phyloP scores from a whole-genome alignment of 2,329 filamentous ascomycete species.

The Phaeosphaeria sp. region DNA sequence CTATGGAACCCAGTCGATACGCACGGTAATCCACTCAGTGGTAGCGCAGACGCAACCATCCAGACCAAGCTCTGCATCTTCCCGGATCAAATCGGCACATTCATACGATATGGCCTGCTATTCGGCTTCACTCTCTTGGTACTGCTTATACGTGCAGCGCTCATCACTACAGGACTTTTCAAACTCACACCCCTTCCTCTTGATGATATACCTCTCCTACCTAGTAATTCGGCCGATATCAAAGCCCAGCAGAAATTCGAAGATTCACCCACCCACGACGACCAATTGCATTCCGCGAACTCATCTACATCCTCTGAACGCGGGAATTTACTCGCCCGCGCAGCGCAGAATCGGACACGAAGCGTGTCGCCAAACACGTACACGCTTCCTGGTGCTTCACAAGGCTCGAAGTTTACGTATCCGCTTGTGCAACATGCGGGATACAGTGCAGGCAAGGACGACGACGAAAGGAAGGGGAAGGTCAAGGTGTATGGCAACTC shows the following conservation, averaged over 20 bases:
- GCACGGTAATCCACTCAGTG: conserved; percentile 31
- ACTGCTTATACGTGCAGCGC: conserved; percentile 54
- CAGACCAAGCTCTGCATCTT: conserved; percentile 91
- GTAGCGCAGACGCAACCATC: conserved; percentile 64
- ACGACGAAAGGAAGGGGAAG: conserved; percentile 17
- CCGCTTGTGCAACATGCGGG: conserved; percentile 52
- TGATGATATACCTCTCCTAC: conserved; percentile 24
- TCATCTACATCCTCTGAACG: conserved; percentile 38
- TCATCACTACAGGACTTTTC: conserved; percentile 38
- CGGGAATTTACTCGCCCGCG: conserved; percentile 35
- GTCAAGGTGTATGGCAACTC: conserved; percentile 39
- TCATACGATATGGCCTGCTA: conserved; percentile 76
- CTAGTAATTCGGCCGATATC: conserved; percentile 32
- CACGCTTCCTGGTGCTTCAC: neutral
- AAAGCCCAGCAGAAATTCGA: conserved; percentile 24
- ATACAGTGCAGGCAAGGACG: conserved; percentile 39
- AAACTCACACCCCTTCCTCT: conserved; percentile 5
- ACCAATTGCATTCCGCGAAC: conserved; percentile 35
- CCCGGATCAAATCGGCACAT: conserved; percentile 85
- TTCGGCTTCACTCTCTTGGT: conserved; percentile 60
- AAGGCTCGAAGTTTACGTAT: conserved; percentile 27
- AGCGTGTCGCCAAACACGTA: conserved; percentile 43
- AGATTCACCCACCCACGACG: conserved; percentile 25
- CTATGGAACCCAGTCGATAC: conserved; percentile 88
- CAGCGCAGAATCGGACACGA: conserved; percentile 41